Base-by-base conservation (phyloP, 192 early-diverging fungal genomes). In the Linnemannia schmuckeri region DNA sequence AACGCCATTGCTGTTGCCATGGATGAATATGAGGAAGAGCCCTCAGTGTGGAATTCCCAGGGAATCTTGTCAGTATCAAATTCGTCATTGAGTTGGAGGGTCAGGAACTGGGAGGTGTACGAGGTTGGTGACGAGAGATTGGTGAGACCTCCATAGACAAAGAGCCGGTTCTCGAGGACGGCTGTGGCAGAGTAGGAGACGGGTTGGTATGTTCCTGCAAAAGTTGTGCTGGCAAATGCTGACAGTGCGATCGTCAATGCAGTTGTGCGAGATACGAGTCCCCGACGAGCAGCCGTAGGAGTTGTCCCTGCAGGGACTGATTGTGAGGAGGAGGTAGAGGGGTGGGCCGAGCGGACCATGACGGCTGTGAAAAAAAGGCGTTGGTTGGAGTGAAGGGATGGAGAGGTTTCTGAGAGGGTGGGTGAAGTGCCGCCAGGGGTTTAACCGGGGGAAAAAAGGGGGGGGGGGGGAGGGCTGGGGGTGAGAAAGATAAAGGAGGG, bases 81-180 rank as follows among this genome's bases (percentile, higher is more conserved):
- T 8, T 20, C 57, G n/a, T 80, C 49, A 0, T 54, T 44, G 37
- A 86, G 40, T 1, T 75, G 73, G 18, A 86, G 1, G 35, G 78
- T 76, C 6, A 63, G 78, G 37, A 85, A 79, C n/a, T 85, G 83
- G 6, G 84, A 80, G 4, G 84, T 63, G n/a, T 70, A 77, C 0
- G 78, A 76, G 6, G 54, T 68, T 4, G 70, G 24, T 3, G 57
- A 54, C 1, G 84, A 44, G n/a, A 77, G 1, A 52, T 76, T 52
- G 35, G 70, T 80, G 54, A 76, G 72, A 17, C 84, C 84, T 18
- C 84, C 84, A 44, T 77, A 80, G 70, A 86, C 13, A 57, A 73
- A 86, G 54, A 86, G 79, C 6, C 70, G 24, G 15, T 54, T 63
- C 8, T 75, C 79, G 13, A 86, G 54, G 0, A 86, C n/a, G 54